phyloP scores from a whole-genome alignment of 2,329 filamentous ascomycete genomes.

The Sordariomycetes sp. region DNA sequence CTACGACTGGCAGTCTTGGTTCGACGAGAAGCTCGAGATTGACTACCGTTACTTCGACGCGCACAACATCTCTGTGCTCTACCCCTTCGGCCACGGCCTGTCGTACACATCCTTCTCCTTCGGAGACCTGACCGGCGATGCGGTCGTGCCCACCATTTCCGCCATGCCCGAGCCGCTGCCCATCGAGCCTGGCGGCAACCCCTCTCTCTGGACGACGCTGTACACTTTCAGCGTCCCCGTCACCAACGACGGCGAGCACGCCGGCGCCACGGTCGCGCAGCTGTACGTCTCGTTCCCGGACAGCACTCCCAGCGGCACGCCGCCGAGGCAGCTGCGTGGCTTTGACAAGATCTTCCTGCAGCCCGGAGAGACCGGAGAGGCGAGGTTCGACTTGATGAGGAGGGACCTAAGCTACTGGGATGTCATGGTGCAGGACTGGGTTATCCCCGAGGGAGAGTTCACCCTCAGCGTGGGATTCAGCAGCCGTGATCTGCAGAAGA shows the following conservation, averaged over 20 bases:
- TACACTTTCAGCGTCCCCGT: slow-evolving; percentile 35
- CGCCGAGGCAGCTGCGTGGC: slow-evolving; percentile 36
- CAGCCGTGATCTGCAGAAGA: slow-evolving; percentile 15
- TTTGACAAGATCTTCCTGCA: slow-evolving; percentile 40
- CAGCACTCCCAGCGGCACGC: slow-evolving; percentile 29
- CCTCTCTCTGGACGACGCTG: slow-evolving; percentile 43
- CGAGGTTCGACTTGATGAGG: slow-evolving; percentile 35
- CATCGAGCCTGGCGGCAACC: slow-evolving; percentile 42
- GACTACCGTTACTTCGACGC: slow-evolving; percentile 60
- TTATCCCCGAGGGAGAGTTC: slow-evolving; percentile 20
- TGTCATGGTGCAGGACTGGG: slow-evolving; percentile 30
- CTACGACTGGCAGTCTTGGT: slow-evolving; percentile 36
- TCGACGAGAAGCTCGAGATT: slow-evolving; percentile 56
- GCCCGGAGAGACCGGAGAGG: slow-evolving; percentile 26
- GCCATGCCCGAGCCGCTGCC: slow-evolving; percentile 15
- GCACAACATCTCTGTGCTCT: slow-evolving; percentile 47
- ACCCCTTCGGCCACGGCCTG: slow-evolving; percentile 61
- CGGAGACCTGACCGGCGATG: slow-evolving; percentile 19
- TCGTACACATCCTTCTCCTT: slow-evolving; percentile 57
- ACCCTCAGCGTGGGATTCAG: slow-evolving; percentile 19
- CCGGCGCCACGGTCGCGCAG: slow-evolving; percentile 42
- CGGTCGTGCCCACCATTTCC: slow-evolving; percentile 13
- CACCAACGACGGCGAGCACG: slow-evolving; percentile 38
- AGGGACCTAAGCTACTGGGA: slow-evolving; percentile 42
- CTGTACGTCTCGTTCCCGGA: slow-evolving; percentile 40